phyloP scores from a whole-genome alignment of 2,329 filamentous ascomycete species.

The Fusarium buharicum region DNA sequence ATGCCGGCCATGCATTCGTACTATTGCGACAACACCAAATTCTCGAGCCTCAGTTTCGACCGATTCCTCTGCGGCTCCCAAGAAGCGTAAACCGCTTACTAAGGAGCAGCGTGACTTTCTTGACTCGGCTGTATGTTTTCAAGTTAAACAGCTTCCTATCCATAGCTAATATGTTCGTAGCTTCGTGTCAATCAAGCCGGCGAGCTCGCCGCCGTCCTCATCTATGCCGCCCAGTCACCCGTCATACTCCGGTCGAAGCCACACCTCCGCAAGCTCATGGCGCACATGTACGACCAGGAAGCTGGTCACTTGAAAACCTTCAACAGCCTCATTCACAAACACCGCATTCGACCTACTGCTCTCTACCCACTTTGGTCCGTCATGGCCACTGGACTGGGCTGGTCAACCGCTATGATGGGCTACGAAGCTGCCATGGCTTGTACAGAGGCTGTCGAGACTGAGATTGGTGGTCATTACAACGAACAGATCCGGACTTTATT shows the following conservation, averaged over 20 bases:
- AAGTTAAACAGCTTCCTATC: neutral
- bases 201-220: conserved; percentile 94
- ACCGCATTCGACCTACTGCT: conserved; percentile 90
- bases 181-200: conserved; percentile 97
- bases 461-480: conserved; percentile 97
- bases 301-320: conserved; percentile 87
- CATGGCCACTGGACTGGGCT: conserved; percentile 83
- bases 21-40: conserved; percentile 39
- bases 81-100: conserved; percentile 70
- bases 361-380: conserved; percentile 91
- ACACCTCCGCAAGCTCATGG: conserved; percentile 89
- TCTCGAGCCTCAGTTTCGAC: conserved; percentile 33
- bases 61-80: conserved; percentile 43
- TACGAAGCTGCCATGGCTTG: conserved; percentile 98
- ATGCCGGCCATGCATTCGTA: conserved; percentile 31
- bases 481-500: conserved; percentile 85
- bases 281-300: conserved; percentile 98
- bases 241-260: conserved; percentile 83
- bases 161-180: conserved; percentile 51
- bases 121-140: conserved; percentile 70
- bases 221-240: conserved; percentile 90
- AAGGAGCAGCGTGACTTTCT: conserved; percentile 78
- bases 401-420: conserved; percentile 88
- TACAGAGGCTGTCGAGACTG: conserved; percentile 97
- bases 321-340: conserved; percentile 82